Base-by-base conservation (phyloP, 1,139 yeast genomes). In the Candida sanyaensis region DNA sequence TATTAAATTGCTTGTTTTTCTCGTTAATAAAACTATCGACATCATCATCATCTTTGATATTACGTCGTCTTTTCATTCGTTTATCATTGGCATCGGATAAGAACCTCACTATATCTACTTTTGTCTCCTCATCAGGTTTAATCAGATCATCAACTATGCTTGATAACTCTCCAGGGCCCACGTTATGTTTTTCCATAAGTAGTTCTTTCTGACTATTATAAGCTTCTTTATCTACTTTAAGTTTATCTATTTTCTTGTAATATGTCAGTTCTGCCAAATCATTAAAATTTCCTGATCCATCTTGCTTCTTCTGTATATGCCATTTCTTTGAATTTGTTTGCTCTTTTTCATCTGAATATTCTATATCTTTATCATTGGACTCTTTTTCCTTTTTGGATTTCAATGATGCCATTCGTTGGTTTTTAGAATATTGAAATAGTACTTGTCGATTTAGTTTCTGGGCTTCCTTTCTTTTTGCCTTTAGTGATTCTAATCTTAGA, bases 1-100 rank as follows among this genome's bases (percentile, higher is more conserved):
- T 80, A 65, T 89, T 90, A 66, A 89, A 90, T 59, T 86, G 87
- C 59, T 78, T 80, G 72, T 90, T 90, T 65, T 85, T 86, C 50
- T 86, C 92, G 61, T 87, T 89, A 61, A 90, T 81, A 59, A 63
- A 71, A 31, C 66, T 59, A 6, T 72, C 77, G 8, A 65, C 74
- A 4, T 68, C 63, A 10, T 68, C 74, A 13, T 59, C 70, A 5
- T 59, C 58, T 33, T 61, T 60, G 45, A 60, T 41, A 26, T 52
- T 66, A 37, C 75, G 67, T 66, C 49, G 61, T 51, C 57, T 53
- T 11, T 57, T 63, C 58, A 58, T 55, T 40, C 67, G 63, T 30
- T 66, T 50, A 6, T 57, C 63, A 42, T 71, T 75, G 42, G 73
- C 71, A 37, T 71, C 71, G 33, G 68, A 64, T 34, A 82, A 55